Evolutionary conservation across 257 asterid genomes (phyloP), one percentile per base, ranked within the genome.

Genomic region (Solanum pennellii): DNA sequence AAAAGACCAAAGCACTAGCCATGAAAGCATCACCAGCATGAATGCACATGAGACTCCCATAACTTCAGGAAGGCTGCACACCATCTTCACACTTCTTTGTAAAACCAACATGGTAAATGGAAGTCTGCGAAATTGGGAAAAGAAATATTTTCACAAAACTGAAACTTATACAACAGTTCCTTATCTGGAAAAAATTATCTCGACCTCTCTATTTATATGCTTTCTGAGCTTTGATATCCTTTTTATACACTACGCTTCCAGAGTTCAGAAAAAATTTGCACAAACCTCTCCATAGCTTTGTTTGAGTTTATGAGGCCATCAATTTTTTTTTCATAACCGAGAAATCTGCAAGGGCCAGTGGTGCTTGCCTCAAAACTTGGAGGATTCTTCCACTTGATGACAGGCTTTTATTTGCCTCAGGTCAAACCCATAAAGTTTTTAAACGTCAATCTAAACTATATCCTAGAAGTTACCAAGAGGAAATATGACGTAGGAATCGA

Each of bases 91-190:
- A 39, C 98, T 96, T 86, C 95, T 93, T 91, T 92, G 98, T 85
- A 97, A 92, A 85, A 97, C 98, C 92, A 97, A 93, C 98, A 97
- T 96, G 89, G 99, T 95, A 90, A 95, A 97, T 84, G 99, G 99
- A 89, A 97, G 98, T 92, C 99, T 97, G 84, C 39, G 39, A 44
- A 84, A 83, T 47, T 80, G 45, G 85, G 45, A 37, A 7, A 80
- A 49, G 49, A 35, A 47, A 27, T 80, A 15, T 80, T 27, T 25
- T 45, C 84, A 82, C 20, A 49, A 47, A 47, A 82, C 85, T 11
- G 29, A 47, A 47, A 45, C 25, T 49, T 47, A 47, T 73, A 16
- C 85, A 47, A 16, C 27, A 47, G 14, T 25, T 45, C 42, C 42
- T 27, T 44, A 44, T 14, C 15, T 29, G 49, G 83, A 12, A 39